Evolutionary conservation across 139 green algal species (phyloP), one percentile per base, ranked within the genome.

Genomic region (Coelastrella sp.): DNA sequence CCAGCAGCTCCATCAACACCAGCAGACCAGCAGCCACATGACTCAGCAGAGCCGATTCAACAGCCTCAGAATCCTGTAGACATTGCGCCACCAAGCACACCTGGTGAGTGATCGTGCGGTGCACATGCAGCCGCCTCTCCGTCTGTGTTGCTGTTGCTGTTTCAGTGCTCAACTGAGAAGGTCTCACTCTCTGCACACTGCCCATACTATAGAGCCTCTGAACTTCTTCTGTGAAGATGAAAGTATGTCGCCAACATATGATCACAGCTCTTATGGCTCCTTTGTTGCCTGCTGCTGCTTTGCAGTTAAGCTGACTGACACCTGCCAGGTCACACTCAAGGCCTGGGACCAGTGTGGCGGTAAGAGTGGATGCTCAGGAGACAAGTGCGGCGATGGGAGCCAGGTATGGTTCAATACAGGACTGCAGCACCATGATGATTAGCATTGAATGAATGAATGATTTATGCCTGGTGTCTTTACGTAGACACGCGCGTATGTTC

Each of bases 321-420:
- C 20, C 15, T 84, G 73, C 72, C 7, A 27, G 68, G 66, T 60
- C 7, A 63, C 56, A 22, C 85, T 90, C 1, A 10, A 27, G n/a
- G 73, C 22, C 7, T 90, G 85, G 85, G 85, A 78, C 6, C 85
- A 90, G 74, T 90, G 85, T 72, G 85, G 85, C 11, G 85, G 85
- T 17, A 78, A 90, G 85, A 75, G 74, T 35, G 25, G 15, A 25
- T 90, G 85, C 59, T 24, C 57, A 24, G 73, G 70, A 7, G 49
- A 17, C 24, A 84, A 75, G 57, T 83, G 72, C 27, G 73, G 73
- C 12, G 72, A 84, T 61, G 68, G 68, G 24, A 76, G 68, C 68
- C 56, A 66, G 85, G 84, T 81, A 59, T 22, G 80, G 24, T 7
- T 58, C 20, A 17, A 65, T 9, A 19, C 27, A 63, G 9, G 68